These are phyloP conservation scores for Pythium periplocum DNA, from an alignment of 352 stramenopile species.

Conservation along the genomic window DNA sequence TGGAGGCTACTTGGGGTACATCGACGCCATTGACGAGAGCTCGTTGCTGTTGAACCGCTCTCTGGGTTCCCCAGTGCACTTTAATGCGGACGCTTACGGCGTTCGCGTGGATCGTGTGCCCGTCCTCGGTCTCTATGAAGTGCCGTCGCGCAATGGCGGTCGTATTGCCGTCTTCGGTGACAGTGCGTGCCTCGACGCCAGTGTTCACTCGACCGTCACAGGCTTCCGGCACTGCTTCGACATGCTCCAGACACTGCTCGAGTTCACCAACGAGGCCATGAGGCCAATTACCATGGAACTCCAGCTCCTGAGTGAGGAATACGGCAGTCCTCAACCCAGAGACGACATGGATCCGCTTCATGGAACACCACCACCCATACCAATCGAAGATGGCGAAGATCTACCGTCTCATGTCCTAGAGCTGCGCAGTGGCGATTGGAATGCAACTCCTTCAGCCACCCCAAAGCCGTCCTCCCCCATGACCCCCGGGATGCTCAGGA, in stretches of 20 bases:
- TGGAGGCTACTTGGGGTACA: conserved; percentile 51
- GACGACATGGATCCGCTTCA: too few relatives aligned
- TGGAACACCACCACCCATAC: too few relatives aligned
- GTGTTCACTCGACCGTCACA: conserved; percentile 26
- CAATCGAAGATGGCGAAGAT: too few relatives aligned
- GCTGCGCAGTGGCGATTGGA: too few relatives aligned
- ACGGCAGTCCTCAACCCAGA: neutral
- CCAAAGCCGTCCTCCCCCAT: too few relatives aligned
- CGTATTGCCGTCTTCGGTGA: conserved; percentile 76
- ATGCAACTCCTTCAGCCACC: too few relatives aligned
- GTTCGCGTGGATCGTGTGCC: conserved; percentile 28
- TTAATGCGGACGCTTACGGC: conserved; percentile 15
- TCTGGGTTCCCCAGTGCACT: neutral
- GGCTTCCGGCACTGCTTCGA: conserved; percentile 54
- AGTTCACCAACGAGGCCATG: conserved; percentile 47
- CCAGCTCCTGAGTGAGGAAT: conserved; percentile 12
- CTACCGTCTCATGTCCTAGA: too few relatives aligned
- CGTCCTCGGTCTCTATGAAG: conserved; percentile 60
- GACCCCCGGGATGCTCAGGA: neutral
- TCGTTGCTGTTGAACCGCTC: conserved; percentile 39
- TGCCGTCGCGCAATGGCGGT: conserved; percentile 49
- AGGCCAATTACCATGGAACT: conserved; percentile 7
- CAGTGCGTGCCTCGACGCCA: conserved; percentile 65
- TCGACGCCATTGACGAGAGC: conserved; percentile 52
- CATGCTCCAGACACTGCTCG: conserved; percentile 52